Evolutionary conservation across 1,284 basidiomycete genomes (phyloP).

Genomic region (Earliella scabrosa): DNA sequence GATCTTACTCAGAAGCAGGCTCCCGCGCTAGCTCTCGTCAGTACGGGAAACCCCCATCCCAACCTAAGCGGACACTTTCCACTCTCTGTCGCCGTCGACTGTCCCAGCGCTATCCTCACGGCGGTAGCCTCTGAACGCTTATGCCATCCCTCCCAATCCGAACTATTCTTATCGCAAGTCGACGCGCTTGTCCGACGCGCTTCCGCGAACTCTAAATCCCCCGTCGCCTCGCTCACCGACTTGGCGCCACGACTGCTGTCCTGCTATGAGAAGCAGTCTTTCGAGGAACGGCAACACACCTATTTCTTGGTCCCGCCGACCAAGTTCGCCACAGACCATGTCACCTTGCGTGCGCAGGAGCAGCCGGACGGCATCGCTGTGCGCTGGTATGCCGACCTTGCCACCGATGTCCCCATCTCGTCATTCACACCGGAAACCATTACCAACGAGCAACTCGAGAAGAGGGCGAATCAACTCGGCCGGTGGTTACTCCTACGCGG

Average conservation of each 20-base stretch:
- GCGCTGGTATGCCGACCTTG: conserved; percentile 44
- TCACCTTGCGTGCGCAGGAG: conserved; percentile 36
- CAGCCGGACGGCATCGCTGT: conserved; percentile 41
- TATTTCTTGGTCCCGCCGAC: conserved; percentile 35
- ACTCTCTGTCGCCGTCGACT: conserved; percentile 13
- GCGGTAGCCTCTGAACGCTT: conserved; percentile 27
- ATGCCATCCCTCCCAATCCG: conserved; percentile 27
- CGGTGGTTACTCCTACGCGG: conserved; percentile 47
- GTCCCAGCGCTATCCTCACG: conserved; percentile 18
- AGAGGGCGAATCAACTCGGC: conserved; percentile 45
- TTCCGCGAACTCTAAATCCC: not conserved
- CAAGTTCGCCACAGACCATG: conserved; percentile 43
- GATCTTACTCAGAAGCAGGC: conserved; percentile 26
- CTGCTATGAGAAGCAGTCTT: conserved; percentile 34
- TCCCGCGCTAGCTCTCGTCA: conserved; percentile 19
- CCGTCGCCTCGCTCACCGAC: conserved; percentile 27
- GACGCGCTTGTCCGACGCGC: conserved; percentile 22
- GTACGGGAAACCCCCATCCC: conserved; percentile 1
- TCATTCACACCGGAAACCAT: conserved; percentile 25
- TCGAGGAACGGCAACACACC: conserved; percentile 26
- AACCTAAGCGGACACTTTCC: conserved; percentile 7
- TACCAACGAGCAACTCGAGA: conserved; percentile 46
- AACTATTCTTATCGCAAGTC: conserved; percentile 35
- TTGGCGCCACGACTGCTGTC: conserved; percentile 41
- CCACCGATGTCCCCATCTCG: conserved; percentile 31